phyloP scores from a whole-genome alignment of 495 filamentous ascomycete genomes.

The Aspergillus kassunensis region DNA sequence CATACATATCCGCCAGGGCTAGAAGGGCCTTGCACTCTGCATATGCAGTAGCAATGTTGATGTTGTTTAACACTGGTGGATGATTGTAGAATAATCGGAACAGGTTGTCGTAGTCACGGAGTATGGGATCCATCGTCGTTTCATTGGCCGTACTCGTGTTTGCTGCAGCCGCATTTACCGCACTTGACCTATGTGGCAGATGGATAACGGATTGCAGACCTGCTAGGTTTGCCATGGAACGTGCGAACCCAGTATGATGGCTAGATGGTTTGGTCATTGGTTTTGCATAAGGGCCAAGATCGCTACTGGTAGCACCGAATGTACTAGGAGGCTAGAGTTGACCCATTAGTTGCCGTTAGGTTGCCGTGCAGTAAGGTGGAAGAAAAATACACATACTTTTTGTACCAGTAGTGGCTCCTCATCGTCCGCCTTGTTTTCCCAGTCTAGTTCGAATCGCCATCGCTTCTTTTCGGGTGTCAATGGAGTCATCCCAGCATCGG shows the following conservation, averaged over 20 bases:
- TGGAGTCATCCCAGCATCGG: conserved; percentile 30
- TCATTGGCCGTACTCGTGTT: conserved; percentile 24
- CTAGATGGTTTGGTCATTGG: conserved; percentile 51
- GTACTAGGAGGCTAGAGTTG: conserved; percentile 36
- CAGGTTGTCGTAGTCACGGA: conserved; percentile 90
- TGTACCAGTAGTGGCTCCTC: conserved; percentile 88
- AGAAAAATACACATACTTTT: conserved; percentile 49
- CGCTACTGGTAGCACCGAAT: conserved; percentile 47
- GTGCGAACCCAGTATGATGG: conserved; percentile 66
- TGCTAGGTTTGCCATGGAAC: conserved; percentile 74
- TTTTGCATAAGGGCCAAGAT: conserved; percentile 43
- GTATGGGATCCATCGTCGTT: conserved; percentile 58
- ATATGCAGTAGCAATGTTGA: conserved; percentile 87
- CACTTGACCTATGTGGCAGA: conserved; percentile 28
- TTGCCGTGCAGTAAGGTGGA: background rate
- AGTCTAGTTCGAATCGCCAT: conserved; percentile 87
- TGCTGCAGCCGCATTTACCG: conserved; percentile 13
- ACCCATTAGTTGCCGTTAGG: background rate
- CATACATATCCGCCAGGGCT: conserved; percentile 83
- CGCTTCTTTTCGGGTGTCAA: conserved; percentile 49
- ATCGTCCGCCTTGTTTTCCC: conserved; percentile 62
- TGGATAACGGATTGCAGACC: conserved; percentile 52
- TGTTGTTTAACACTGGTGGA: conserved; percentile 68
- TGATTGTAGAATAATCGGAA: conserved; percentile 94
- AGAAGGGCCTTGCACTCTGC: conserved; percentile 86